Percentiles rank a stretch among this genome's conserved stretches.
Conservation (phyloP, 495 filamentous ascomycete genomes). For the Penicillium antarcticum region DNA sequence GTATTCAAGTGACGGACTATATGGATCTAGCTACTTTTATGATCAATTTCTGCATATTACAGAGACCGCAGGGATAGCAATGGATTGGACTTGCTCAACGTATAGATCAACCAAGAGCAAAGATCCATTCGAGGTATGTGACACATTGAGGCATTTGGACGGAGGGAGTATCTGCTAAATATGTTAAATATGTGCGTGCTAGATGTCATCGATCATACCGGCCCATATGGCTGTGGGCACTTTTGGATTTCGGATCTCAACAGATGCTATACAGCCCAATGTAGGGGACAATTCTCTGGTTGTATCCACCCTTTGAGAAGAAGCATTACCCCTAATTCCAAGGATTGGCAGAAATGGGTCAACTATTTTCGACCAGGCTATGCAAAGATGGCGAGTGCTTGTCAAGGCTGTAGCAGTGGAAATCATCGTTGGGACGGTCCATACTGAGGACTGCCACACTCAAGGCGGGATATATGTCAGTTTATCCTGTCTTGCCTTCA, state of each 20-base stretch:
- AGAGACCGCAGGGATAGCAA: too few species aligned
- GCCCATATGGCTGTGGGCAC: slow-evolving; percentile 14
- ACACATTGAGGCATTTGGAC: not conserved
- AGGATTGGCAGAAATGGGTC: not conserved
- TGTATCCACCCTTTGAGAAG: not conserved
- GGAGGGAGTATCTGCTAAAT: too few species aligned
- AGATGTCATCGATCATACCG: not conserved
- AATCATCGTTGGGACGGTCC: not conserved
- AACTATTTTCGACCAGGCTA: not conserved
- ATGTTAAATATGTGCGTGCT: not conserved
- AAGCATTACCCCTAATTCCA: not conserved
- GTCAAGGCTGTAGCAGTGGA: not conserved
- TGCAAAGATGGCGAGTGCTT: not conserved
- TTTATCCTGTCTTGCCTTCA: too few species aligned
- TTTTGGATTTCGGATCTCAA: slow-evolving; percentile 1
- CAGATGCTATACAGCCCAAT: not conserved
- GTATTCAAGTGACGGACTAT: too few species aligned
- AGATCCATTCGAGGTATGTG: not conserved
- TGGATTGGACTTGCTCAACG: too few species aligned
- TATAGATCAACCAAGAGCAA: too few species aligned
- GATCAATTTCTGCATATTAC: too few species aligned
- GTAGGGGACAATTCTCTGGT: not conserved
- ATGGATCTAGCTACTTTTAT: too few species aligned
- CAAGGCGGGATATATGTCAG: not conserved
- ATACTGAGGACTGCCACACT: not conserved